These are phyloP conservation scores for Adansonia grandidieri DNA, from an alignment of 441 rosid species.

Conservation along the genomic window DNA sequence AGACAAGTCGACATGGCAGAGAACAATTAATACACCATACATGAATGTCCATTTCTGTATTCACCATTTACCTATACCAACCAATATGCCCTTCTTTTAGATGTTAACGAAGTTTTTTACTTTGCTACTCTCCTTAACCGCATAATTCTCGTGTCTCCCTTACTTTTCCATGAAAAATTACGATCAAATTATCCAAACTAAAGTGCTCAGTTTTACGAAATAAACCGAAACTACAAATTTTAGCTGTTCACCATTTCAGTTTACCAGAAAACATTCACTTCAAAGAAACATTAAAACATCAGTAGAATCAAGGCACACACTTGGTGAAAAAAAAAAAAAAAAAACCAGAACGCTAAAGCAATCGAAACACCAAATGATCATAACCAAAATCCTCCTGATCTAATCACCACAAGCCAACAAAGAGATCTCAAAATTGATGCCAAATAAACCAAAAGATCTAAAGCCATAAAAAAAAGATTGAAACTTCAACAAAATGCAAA, in stretches of 20 bases:
- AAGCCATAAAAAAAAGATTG: slow-evolving; percentile 18
- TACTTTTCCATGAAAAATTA: slow-evolving; percentile 2
- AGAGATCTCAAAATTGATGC: slow-evolving; percentile 30
- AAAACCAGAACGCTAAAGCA: slow-evolving; percentile 19
- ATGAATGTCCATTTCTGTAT: slow-evolving; percentile 22
- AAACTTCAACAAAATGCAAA: slow-evolving; percentile 20
- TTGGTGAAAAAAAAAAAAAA: neutral
- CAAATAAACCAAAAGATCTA: slow-evolving; percentile 44
- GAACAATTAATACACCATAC: slow-evolving; percentile 23
- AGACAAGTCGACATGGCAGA: neutral
- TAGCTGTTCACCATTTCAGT: neutral
- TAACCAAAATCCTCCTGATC: slow-evolving; percentile 36
- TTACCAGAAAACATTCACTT: neutral
- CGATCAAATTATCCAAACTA: neutral
- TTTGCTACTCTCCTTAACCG: neutral
- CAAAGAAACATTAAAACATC: slow-evolving; percentile 5
- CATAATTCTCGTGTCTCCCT: neutral
- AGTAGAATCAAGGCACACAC: neutral
- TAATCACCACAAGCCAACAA: slow-evolving; percentile 28
- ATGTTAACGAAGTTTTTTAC: neutral
- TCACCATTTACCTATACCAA: slow-evolving; percentile 7
- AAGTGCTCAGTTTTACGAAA: neutral
- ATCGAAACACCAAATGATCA: neutral
- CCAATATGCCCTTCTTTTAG: neutral
- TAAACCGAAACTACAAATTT: slow-evolving; percentile 12